Percentiles rank a stretch among this genome's conserved stretches.
Evolutionary conservation across 2,329 filamentous ascomycete species (phyloP).

Genomic region (Epichloe sylvatica): DNA sequence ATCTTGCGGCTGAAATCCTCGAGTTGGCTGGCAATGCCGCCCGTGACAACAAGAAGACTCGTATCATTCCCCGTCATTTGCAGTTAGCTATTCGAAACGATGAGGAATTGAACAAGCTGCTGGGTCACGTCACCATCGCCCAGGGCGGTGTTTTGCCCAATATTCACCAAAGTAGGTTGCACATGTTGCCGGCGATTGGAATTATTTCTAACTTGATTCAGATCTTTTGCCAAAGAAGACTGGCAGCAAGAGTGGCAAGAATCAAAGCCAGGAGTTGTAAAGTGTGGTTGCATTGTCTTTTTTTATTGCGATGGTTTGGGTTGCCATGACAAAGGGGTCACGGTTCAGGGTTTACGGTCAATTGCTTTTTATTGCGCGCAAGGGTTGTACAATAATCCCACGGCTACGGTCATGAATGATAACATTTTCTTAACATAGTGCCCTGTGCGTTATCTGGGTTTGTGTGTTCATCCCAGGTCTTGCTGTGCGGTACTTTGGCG

Average conservation of each 20-base stretch:
- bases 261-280: constrained; percentile 88
- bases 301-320: constrained; percentile 46
- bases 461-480: not conserved
- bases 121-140: constrained; percentile 91
- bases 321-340: constrained; percentile 71
- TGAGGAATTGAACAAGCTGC: constrained; percentile 98
- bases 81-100: constrained; percentile 99
- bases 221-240: constrained; percentile 99
- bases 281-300: constrained; percentile 33
- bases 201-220: constrained; percentile 32
- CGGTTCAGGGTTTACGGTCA: constrained; percentile 60
- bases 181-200: not conserved
- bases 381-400: constrained; percentile 63
- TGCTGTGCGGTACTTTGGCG: not conserved
- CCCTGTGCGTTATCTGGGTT: not conserved
- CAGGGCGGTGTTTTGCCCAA: constrained; percentile 95
- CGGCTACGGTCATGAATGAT: constrained; percentile 49
- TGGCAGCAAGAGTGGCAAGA: constrained; percentile 73
- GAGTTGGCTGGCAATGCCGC: constrained; percentile 97
- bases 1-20: constrained; percentile 96
- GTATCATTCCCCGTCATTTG: constrained; percentile 97
- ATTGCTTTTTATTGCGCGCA: constrained; percentile 35
- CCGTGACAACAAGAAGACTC: constrained; percentile 99
- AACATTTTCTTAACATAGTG: not conserved
- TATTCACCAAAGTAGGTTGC: constrained; percentile 81